Evolutionary conservation across 2,329 filamentous ascomycete genomes (phyloP).

Genomic region (Xylariaceae sp.): DNA sequence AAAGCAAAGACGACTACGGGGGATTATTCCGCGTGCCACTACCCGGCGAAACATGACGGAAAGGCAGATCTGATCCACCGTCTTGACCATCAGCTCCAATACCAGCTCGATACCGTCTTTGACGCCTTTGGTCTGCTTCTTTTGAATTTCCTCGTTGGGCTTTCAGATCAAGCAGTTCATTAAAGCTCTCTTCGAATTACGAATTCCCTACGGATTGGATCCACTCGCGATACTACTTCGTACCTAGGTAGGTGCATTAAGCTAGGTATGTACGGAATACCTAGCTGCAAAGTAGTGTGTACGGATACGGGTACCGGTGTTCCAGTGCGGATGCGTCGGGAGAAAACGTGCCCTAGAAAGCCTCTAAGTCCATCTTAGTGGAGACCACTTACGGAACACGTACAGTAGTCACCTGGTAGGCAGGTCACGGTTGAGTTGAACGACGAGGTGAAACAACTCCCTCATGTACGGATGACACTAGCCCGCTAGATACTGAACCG

Average conservation of each 20-base stretch:
- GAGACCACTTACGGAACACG: not conserved
- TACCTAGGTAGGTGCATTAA: not conserved
- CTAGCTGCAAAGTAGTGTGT: not conserved
- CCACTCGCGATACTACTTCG: not conserved
- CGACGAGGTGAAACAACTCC: not conserved
- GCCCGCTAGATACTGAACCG: not conserved
- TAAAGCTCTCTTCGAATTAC: no score
- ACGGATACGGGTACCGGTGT: not conserved
- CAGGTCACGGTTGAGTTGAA: not conserved
- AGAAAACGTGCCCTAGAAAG: not conserved
- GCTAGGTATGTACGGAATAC: no score
- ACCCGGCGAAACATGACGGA: not conserved
- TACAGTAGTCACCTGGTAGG: no score
- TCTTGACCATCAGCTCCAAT: not conserved
- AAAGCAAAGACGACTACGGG: not conserved
- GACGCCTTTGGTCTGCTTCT: not conserved
- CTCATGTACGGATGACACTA: not conserved
- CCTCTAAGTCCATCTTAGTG: not conserved
- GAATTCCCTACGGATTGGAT: not conserved
- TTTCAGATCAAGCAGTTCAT: no score
- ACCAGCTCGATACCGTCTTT: not conserved
- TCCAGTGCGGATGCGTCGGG: not conserved
- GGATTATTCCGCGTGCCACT: not conserved
- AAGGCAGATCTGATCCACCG: not conserved
- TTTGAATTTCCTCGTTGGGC: no score